Evolutionary conservation across 495 filamentous ascomycete species (phyloP).

Genomic region (Evernia prunastri): DNA sequence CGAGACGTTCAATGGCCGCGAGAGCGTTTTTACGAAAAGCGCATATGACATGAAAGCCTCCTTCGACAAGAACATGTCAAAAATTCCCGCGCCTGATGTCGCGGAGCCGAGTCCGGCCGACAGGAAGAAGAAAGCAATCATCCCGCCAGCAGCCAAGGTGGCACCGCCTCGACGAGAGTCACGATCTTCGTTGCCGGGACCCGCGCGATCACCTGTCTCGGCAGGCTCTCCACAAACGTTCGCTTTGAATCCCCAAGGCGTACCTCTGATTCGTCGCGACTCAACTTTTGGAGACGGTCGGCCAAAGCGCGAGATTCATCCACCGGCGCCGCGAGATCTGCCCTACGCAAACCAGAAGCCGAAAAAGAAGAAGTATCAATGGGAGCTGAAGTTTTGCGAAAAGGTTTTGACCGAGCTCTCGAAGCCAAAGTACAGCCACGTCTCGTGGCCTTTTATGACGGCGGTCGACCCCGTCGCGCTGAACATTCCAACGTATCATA

Average conservation of each 20-base stretch:
- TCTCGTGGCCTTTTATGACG: slow-evolving; percentile 63
- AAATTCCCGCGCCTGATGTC: slow-evolving; percentile 45
- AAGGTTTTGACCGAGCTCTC: slow-evolving; percentile 70
- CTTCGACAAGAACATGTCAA: slow-evolving; percentile 55
- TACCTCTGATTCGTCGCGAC: slow-evolving; percentile 90
- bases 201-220: slow-evolving; percentile 33
- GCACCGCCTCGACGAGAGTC: slow-evolving; percentile 49
- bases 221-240: slow-evolving; percentile 60
- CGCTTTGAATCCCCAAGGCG: slow-evolving; percentile 72
- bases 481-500: slow-evolving; percentile 90
- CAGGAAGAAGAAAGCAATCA: slow-evolving; percentile 52
- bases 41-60: slow-evolving; percentile 55
- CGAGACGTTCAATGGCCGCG: slow-evolving; percentile 69
- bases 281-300: slow-evolving; percentile 68
- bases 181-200: slow-evolving; percentile 37
- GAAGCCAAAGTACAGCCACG: slow-evolving; percentile 60
- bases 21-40: slow-evolving; percentile 60
- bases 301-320: slow-evolving; percentile 90
- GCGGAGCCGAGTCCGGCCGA: slow-evolving; percentile 46
- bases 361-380: slow-evolving; percentile 85
- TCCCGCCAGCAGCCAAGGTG: slow-evolving; percentile 39
- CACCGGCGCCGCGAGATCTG: slow-evolving; percentile 78
- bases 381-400: slow-evolving; percentile 86
- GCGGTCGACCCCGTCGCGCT: slow-evolving; percentile 92
- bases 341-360: slow-evolving; percentile 75